Percentiles rank a stretch among this genome's conserved stretches.
These are phyloP conservation scores for Fraxinus platypoda DNA, from an alignment of 305 asterid genomes.

Conservation along the genomic window DNA sequence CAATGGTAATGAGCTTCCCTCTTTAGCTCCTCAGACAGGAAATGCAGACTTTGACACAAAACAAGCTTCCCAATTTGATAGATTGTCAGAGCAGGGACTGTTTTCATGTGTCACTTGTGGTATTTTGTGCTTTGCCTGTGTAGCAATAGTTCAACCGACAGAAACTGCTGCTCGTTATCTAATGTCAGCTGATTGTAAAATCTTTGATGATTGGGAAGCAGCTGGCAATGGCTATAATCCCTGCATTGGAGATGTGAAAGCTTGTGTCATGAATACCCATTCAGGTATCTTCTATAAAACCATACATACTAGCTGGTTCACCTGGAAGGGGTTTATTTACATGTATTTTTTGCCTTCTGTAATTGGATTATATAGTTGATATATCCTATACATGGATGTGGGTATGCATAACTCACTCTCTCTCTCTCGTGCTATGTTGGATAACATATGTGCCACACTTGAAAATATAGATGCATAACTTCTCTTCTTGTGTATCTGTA, in stretches of 20 bases:
- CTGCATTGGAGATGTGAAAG: conserved; percentile 34
- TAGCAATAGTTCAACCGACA: conserved; percentile 82
- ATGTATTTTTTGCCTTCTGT: conserved; percentile 20
- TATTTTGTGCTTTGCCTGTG: conserved; percentile 90
- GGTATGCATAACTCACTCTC: background rate
- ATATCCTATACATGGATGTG: conserved; percentile 1
- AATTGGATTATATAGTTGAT: conserved; percentile 12
- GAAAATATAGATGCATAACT: background rate
- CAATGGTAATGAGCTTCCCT: conserved; percentile 36
- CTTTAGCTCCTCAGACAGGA: conserved; percentile 34
- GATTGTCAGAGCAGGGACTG: conserved; percentile 60
- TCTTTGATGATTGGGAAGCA: conserved; percentile 51
- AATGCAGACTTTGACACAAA: conserved; percentile 34
- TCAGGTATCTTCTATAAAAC: conserved; percentile 45
- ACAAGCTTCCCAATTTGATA: conserved; percentile 50
- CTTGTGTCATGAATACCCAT: conserved; percentile 30
- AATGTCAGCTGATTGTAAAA: conserved; percentile 69
- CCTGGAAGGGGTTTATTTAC: background rate
- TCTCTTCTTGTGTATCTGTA: background rate
- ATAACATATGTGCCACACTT: background rate
- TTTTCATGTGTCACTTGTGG: conserved; percentile 99
- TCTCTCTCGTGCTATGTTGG: background rate
- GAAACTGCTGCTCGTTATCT: conserved; percentile 66
- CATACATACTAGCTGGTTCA: background rate
- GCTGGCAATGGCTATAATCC: conserved; percentile 31